These are phyloP conservation scores for Hyphopichia burtonii DNA, from an alignment of 1,139 yeast genomes.

Conservation along the genomic window DNA sequence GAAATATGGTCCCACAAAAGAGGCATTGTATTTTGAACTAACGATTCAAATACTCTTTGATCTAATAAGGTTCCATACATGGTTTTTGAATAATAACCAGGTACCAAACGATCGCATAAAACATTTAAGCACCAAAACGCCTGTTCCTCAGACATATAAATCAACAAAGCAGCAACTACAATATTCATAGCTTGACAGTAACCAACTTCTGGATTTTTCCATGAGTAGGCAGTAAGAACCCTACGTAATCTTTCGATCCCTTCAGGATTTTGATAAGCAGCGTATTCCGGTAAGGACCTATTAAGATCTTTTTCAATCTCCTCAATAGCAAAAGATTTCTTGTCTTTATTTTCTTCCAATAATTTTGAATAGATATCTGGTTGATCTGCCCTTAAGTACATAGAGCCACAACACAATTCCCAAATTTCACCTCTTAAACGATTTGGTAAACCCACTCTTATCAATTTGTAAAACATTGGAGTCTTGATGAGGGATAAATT, in stretches of 20 bases:
- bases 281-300: conserved; percentile 91
- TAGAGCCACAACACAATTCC: conserved; percentile 90
- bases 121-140: conserved; percentile 90
- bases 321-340: conserved; percentile 80
- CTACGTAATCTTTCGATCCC: conserved; percentile 84
- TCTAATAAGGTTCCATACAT: conserved; percentile 97
- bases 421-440: conserved; percentile 92
- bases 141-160: conserved; percentile 95
- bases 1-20: conserved; percentile 79
- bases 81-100: conserved; percentile 95
- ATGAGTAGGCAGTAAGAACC: conserved; percentile 89
- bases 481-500: conserved; percentile 74
- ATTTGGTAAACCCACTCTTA: conserved; percentile 91
- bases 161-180: conserved; percentile 88
- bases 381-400: conserved; percentile 67
- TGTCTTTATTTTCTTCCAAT: conserved; percentile 58
- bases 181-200: conserved; percentile 99
- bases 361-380: conserved; percentile 58
- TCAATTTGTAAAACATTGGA: conserved; percentile 74
- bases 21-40: conserved; percentile 90
- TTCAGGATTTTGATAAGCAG: conserved; percentile 84
- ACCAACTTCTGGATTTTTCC: conserved; percentile 97
- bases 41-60: conserved; percentile 87
- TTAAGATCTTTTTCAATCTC: conserved; percentile 96
- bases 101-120: conserved; percentile 83